phyloP scores from a whole-genome alignment of 306 rosid genomes.

The Lotus japonicus region DNA sequence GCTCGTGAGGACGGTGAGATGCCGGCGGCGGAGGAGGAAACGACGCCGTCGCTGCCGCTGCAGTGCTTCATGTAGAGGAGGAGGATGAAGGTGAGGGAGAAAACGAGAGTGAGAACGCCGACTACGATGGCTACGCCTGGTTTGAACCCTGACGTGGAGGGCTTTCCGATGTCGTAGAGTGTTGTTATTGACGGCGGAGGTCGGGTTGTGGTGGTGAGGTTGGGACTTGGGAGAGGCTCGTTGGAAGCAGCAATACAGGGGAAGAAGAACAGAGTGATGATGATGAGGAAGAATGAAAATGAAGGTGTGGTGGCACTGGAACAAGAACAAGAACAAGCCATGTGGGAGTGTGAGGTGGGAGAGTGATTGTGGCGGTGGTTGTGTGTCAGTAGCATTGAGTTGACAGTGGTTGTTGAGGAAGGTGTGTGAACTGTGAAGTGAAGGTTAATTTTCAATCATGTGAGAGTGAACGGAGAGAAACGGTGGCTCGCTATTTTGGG shows the following conservation, averaged over 20 bases:
- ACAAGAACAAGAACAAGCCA: slow-evolving; percentile 11
- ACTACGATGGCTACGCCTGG: slow-evolving; percentile 54
- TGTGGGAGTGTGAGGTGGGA: slow-evolving; percentile 23
- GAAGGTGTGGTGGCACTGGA: neutral
- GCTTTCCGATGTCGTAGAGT: neutral
- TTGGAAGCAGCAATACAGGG: neutral
- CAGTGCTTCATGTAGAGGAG: slow-evolving; percentile 83
- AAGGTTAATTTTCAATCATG: slow-evolving; percentile 20
- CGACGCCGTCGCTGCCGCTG: neutral
- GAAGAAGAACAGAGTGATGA: neutral
- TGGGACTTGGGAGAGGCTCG: slow-evolving; percentile 3
- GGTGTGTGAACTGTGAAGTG: no score
- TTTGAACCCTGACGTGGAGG: slow-evolving; percentile 29
- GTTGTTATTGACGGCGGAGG: neutral
- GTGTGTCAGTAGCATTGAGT: slow-evolving; percentile 1
- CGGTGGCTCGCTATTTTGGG: slow-evolving; percentile 22
- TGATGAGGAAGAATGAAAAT: neutral
- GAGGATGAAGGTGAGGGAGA: slow-evolving; percentile 61
- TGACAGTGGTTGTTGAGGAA: neutral
- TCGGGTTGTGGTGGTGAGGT: neutral
- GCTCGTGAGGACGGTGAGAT: slow-evolving; percentile 2
- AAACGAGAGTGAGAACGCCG: slow-evolving; percentile 42
- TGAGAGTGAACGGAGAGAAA: neutral
- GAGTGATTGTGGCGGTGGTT: slow-evolving; percentile 10
- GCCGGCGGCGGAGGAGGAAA: neutral